These are phyloP conservation scores for Durusdinium trenchii DNA, from an alignment of 73 alveolate genomes.

Conservation along the genomic window DNA sequence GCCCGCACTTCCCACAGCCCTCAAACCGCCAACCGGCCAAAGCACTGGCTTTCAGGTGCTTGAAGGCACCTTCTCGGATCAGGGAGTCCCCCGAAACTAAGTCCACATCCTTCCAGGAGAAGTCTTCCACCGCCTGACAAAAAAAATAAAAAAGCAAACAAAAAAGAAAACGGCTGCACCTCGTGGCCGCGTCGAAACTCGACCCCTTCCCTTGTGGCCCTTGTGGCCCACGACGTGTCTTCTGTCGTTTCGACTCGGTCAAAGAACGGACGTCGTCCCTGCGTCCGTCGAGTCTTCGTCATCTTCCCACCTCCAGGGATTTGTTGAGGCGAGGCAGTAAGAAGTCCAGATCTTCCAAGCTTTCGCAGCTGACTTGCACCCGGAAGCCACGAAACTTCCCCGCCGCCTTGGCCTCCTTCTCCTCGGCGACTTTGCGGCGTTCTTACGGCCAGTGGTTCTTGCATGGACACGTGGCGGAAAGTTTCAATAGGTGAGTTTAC, in stretches of 20 bases:
- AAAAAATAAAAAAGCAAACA: not conserved
- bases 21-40: too few relatives aligned
- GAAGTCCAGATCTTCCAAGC: slow-evolving; percentile 48
- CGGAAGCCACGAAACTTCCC: slow-evolving; percentile 89
- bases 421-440: not conserved
- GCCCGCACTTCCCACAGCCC: too few relatives aligned
- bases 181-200: not conserved
- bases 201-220: too few relatives aligned
- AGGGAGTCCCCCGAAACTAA: slow-evolving; percentile 64
- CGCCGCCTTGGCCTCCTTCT: slow-evolving; percentile 87
- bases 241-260: not conserved
- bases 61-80: slow-evolving; percentile 61
- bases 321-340: slow-evolving; percentile 49
- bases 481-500: not conserved
- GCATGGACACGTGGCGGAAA: not conserved
- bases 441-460: not conserved
- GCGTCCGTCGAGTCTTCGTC: not conserved
- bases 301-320: slow-evolving; percentile 48
- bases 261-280: not conserved
- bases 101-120: slow-evolving; percentile 54
- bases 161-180: not conserved
- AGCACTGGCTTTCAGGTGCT: slow-evolving; percentile 51
- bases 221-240: not conserved
- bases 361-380: slow-evolving; percentile 32
- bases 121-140: slow-evolving; percentile 72